phyloP scores from a whole-genome alignment of 805 yeast species.

The Maudiozyma saulgeensis region DNA sequence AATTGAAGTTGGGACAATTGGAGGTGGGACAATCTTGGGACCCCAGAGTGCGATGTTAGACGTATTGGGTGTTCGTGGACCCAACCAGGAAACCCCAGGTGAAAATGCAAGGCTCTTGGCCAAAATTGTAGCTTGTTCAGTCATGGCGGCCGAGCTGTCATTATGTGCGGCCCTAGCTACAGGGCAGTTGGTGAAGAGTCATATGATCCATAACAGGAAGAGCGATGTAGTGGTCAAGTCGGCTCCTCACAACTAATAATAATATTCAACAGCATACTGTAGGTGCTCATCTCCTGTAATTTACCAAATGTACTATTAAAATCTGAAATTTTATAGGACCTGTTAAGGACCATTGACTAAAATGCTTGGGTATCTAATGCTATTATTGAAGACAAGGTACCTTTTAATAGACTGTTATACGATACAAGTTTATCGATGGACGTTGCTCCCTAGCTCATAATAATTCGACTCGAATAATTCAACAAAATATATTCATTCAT shows the following conservation, averaged over 20 bases:
- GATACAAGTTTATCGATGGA: too few species aligned
- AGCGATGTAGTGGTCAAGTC: neutral
- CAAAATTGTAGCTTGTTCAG: slow-evolving; percentile 84
- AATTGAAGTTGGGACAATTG: slow-evolving; percentile 97
- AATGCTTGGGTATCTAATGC: too few species aligned
- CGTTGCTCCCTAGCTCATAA: too few species aligned
- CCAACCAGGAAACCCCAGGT: slow-evolving; percentile 90
- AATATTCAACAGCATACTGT: slow-evolving; percentile 15
- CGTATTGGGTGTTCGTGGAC: slow-evolving; percentile 88
- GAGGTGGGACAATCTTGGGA: slow-evolving; percentile 96
- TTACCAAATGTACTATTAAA: neutral
- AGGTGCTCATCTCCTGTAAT: neutral
- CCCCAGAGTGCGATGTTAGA: slow-evolving; percentile 97
- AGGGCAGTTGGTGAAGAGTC: slow-evolving; percentile 95
- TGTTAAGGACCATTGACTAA: too few species aligned
- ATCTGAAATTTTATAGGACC: too few species aligned
- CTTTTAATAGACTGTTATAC: too few species aligned
- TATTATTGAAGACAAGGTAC: too few species aligned
- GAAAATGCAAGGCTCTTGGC: slow-evolving; percentile 91
- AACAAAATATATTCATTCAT: too few species aligned
- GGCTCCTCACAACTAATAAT: neutral
- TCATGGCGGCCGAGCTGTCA: slow-evolving; percentile 91
- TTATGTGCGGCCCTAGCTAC: slow-evolving; percentile 95
- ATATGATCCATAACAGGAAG: slow-evolving; percentile 89
- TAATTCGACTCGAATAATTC: too few species aligned